Evolutionary conservation across 2,329 filamentous ascomycete species (phyloP).

Genomic region (Sporothrix protearum): DNA sequence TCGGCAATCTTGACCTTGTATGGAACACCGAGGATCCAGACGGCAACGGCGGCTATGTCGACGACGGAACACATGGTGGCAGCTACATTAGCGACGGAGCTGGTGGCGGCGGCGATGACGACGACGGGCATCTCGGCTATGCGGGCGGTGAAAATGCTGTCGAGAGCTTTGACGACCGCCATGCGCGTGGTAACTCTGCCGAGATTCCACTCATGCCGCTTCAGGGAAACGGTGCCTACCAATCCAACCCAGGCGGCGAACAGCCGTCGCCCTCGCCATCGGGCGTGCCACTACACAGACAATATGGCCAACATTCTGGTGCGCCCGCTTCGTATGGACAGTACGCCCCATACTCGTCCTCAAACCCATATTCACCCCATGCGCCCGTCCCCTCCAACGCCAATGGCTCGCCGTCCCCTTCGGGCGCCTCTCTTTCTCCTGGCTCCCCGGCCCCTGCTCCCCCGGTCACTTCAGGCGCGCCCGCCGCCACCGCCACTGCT

Average conservation of each 20-base stretch:
- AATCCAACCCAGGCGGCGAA: conserved; percentile 7
- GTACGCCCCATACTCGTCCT: background rate
- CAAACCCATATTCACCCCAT: background rate
- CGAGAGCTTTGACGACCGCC: background rate
- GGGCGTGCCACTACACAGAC: background rate
- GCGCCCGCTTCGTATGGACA: background rate
- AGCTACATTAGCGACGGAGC: background rate
- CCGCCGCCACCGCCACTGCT: background rate
- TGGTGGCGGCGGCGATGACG: background rate
- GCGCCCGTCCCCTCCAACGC: background rate
- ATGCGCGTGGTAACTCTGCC: background rate
- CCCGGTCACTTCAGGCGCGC: background rate
- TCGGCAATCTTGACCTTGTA: conserved; percentile 33
- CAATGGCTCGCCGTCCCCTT: background rate
- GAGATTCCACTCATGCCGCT: conserved; percentile 7
- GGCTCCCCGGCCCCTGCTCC: background rate
- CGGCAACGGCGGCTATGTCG: conserved; percentile 15
- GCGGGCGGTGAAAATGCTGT: background rate
- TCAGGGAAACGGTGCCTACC: background rate
- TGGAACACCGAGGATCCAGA: conserved; percentile 26
- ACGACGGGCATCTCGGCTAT: background rate
- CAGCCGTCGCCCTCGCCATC: background rate
- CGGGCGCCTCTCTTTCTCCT: conserved; percentile 9
- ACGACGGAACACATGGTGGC: conserved; percentile 1
- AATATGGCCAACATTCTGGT: background rate